These are phyloP conservation scores for Chrysosphaeria jannelii DNA, from an alignment of 2,329 filamentous ascomycete species.

Conservation along the genomic window DNA sequence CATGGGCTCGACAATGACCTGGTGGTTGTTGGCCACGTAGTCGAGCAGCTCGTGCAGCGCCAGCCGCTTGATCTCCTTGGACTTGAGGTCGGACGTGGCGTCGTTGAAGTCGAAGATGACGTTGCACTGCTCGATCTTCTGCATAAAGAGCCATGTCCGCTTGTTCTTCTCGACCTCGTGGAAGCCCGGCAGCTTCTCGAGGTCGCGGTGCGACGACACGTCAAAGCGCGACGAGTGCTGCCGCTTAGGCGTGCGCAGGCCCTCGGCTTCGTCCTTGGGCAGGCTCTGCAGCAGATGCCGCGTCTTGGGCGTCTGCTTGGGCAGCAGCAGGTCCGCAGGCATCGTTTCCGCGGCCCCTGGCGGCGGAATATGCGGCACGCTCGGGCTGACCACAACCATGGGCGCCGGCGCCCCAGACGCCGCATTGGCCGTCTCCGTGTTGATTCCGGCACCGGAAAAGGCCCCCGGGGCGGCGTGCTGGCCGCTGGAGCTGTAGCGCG, in stretches of 20 bases:
- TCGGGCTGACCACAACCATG: constrained; percentile 83
- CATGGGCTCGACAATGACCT: constrained; percentile 97
- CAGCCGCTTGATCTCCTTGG: constrained; percentile 94
- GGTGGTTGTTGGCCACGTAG: constrained; percentile 93
- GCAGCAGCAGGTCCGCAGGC: constrained; percentile 86
- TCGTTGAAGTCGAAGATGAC: constrained; percentile 99
- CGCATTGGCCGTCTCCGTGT: constrained; percentile 1
- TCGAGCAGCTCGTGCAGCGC: constrained; percentile 88
- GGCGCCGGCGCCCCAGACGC: constrained; percentile 33
- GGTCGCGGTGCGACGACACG: constrained; percentile 82
- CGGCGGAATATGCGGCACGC: constrained; percentile 71
- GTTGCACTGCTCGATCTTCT: constrained; percentile 98
- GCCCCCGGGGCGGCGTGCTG: constrained; percentile 11
- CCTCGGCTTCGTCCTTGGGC: constrained; percentile 88
- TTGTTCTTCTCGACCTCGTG: constrained; percentile 90
- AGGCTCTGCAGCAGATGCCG: constrained; percentile 80
- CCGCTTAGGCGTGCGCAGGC: constrained; percentile 76
- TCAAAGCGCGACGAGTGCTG: constrained; percentile 84
- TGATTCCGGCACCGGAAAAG: constrained; percentile 12
- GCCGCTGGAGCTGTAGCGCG: no score
- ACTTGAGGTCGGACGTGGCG: constrained; percentile 94
- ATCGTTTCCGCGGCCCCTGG: constrained; percentile 90
- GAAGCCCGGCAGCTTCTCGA: constrained; percentile 92
- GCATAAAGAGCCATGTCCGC: constrained; percentile 93
- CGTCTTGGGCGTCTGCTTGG: constrained; percentile 78